These are phyloP conservation scores for Crithidia mellificae DNA, from an alignment of 208 protist species.

Conservation along the genomic window DNA sequence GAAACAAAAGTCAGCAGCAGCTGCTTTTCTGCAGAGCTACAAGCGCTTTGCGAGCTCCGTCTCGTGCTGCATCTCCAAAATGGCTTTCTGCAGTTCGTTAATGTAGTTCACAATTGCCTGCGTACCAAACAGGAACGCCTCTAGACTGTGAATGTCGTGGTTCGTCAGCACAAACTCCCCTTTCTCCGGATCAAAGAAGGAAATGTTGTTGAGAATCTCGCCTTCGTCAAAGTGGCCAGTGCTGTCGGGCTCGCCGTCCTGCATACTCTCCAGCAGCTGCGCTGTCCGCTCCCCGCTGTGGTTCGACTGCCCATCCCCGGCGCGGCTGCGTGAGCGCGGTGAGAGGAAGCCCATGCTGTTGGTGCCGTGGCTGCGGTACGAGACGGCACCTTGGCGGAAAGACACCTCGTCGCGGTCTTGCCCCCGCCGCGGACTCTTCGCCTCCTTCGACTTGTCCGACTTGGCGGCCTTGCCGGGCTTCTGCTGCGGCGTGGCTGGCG, in stretches of 20 bases:
- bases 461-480: not conserved
- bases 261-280: constrained; percentile 18
- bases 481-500: not conserved
- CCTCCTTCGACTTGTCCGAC: not conserved
- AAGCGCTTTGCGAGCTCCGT: constrained; percentile 69
- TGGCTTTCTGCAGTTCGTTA: constrained; percentile 80
- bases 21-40: constrained; percentile 21
- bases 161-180: constrained; percentile 86
- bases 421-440: not conserved
- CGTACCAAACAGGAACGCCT: constrained; percentile 86
- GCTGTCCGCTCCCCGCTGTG: constrained; percentile 1
- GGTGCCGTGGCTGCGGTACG: not conserved
- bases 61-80: constrained; percentile 82
- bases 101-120: constrained; percentile 70
- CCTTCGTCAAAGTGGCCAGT: constrained; percentile 12
- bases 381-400: not conserved
- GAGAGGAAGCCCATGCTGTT: constrained; percentile 19
- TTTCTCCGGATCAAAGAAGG: constrained; percentile 62
- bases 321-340: constrained; percentile 14
- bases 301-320: constrained; percentile 6
- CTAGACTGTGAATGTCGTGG: constrained; percentile 87
- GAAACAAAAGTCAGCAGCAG: not conserved
- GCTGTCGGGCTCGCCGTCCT: constrained; percentile 21
- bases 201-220: constrained; percentile 50
- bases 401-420: constrained; percentile 2